Evolutionary conservation across 192 early-diverging fungal species (phyloP).

Genomic region (Linnemannia schmuckeri): DNA sequence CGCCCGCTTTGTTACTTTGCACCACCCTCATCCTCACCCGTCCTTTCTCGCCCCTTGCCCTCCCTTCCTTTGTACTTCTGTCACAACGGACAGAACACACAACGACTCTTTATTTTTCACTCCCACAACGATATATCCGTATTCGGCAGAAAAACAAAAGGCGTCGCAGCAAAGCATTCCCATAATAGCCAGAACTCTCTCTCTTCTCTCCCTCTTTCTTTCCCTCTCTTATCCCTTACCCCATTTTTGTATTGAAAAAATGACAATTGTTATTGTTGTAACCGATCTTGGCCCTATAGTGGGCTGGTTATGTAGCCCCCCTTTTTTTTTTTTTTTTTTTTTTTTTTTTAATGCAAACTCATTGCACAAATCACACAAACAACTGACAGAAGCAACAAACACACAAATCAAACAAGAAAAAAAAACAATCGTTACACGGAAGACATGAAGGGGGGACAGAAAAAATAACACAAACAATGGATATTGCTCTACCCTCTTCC

Average conservation of each 20-base stretch:
- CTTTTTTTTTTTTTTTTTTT: neutral
- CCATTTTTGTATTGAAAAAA: neutral
- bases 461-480: neutral
- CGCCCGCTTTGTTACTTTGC: neutral
- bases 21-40: neutral
- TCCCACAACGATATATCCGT: neutral
- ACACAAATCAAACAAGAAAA: neutral
- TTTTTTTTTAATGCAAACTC: neutral
- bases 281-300: neutral
- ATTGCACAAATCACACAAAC: neutral
- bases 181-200: neutral
- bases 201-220: neutral
- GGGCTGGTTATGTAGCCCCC: neutral
- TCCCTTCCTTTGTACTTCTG: neutral
- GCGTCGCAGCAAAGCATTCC: neutral
- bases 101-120: neutral
- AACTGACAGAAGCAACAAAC: neutral
- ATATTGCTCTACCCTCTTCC: neutral
- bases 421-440: constrained; percentile 7
- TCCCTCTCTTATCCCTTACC: neutral
- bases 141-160: neutral
- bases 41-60: neutral
- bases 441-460: neutral
- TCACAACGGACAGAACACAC: neutral
- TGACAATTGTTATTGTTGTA: neutral